Evolutionary conservation across 352 stramenopile genomes (phyloP).

Genomic region (Phytopythium chamaehyphon): DNA sequence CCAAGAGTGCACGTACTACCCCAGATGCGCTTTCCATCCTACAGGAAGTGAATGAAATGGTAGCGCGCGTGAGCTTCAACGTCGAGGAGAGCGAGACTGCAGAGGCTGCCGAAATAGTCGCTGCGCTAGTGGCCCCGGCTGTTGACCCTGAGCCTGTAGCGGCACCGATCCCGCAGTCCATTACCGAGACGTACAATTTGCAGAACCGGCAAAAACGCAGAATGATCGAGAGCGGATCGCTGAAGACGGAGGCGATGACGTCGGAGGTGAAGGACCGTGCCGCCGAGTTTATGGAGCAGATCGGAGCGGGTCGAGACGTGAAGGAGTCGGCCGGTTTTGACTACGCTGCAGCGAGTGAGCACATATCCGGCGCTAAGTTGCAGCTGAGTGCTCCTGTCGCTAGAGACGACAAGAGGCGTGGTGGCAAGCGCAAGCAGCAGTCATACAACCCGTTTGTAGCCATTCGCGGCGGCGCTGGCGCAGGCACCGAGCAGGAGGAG

Average conservation of each 20-base stretch:
- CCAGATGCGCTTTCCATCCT: constrained; percentile 16
- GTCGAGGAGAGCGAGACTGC: constrained; percentile 42
- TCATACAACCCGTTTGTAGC: constrained; percentile 81
- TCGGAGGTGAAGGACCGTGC: constrained; percentile 34
- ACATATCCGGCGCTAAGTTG: constrained; percentile 42
- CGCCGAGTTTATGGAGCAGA: constrained; percentile 49
- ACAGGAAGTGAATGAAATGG: constrained; percentile 55
- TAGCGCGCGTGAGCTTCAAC: constrained; percentile 49
- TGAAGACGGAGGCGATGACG: constrained; percentile 2
- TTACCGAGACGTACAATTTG: constrained; percentile 75
- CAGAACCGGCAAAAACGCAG: constrained; percentile 60
- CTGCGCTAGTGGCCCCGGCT: constrained; percentile 9
- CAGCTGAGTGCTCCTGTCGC: constrained; percentile 36
- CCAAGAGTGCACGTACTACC: not conserved
- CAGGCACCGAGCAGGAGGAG: constrained; percentile 1
- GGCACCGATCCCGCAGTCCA: constrained; percentile 49
- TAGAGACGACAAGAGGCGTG: constrained; percentile 6
- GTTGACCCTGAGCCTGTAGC: constrained; percentile 9
- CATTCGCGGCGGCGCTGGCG: constrained; percentile 33
- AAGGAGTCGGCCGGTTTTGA: constrained; percentile 35
- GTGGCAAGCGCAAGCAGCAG: constrained; percentile 35
- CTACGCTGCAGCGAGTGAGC: constrained; percentile 42
- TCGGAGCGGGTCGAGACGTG: constrained; percentile 11
- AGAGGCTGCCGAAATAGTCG: constrained; percentile 2
- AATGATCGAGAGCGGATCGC: constrained; percentile 27